Percentiles rank a stretch among this genome's conserved stretches.
phyloP scores from a whole-genome alignment of 768 basidiomycete genomes.

The Suillus americanus region DNA sequence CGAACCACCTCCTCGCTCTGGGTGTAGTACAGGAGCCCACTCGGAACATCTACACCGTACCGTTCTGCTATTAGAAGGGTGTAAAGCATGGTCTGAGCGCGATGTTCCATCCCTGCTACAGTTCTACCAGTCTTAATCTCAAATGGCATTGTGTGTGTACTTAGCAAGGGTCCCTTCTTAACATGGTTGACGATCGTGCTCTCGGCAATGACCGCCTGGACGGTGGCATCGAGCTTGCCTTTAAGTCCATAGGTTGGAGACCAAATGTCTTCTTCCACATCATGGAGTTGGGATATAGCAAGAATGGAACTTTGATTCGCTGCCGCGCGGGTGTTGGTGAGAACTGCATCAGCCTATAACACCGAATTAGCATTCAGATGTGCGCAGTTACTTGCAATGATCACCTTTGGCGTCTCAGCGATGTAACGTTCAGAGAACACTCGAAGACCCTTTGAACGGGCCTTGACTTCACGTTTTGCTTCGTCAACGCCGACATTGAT shows the following conservation, averaged over 20 bases:
- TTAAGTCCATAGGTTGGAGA: slow-evolving; percentile 93
- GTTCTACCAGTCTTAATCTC: slow-evolving; percentile 96
- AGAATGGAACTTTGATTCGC: slow-evolving; percentile 53
- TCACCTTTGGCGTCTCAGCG: slow-evolving; percentile 61
- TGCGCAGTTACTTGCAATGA: background rate
- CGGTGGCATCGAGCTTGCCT: slow-evolving; percentile 92
- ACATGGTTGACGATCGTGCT: slow-evolving; percentile 25
- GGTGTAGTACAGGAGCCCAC: slow-evolving; percentile 92
- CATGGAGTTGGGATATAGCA: slow-evolving; percentile 74
- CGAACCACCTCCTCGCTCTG: slow-evolving; percentile 85
- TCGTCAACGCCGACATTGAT: slow-evolving; percentile 57
- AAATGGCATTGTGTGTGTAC: slow-evolving; percentile 58
- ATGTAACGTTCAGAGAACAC: slow-evolving; percentile 70
- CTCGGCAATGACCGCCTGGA: slow-evolving; percentile 65
- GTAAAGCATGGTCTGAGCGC: slow-evolving; percentile 98
- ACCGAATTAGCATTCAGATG: background rate
- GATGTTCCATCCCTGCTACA: slow-evolving; percentile 81
- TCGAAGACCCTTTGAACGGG: slow-evolving; percentile 62
- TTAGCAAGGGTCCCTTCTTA: slow-evolving; percentile 22
- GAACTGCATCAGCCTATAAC: slow-evolving; percentile 56
- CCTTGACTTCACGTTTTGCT: slow-evolving; percentile 62
- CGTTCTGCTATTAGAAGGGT: slow-evolving; percentile 88
- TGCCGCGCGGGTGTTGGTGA: slow-evolving; percentile 65
- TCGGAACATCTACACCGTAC: slow-evolving; percentile 78
- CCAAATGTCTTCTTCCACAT: slow-evolving; percentile 97